Evolutionary conservation across 805 yeast genomes (phyloP), one percentile per base, ranked within the genome.

Genomic region (Candida saitoana): DNA sequence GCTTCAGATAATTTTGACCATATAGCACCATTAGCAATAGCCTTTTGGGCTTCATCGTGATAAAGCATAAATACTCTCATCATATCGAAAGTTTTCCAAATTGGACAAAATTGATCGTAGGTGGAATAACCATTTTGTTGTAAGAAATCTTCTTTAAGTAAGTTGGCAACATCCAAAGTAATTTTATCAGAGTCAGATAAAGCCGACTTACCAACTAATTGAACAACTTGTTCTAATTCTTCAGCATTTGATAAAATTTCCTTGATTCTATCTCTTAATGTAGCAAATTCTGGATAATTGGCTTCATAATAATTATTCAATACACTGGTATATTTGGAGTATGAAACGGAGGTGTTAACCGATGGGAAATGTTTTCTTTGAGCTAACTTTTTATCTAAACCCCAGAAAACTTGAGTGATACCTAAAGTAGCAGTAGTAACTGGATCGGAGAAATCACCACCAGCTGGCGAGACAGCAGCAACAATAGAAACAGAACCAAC

Each of bases 391-490:
- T 93, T 93, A 73, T 93, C 99, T 69, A 93, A 79, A 72, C 99
- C 99, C 99, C 99, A 93, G 75, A 93, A 93, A 40, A 93, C 99
- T 75, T 93, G 99, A n/a, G 99, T 93, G 56, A 93, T 93, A 85
- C 97, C 98, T 60, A 93, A 80, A 27, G 99, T 93, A 5, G 99
- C 81, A 16, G 98, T 91, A 19, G 99, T 93, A 55, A 93, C 99
- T 35, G 99, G 99, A 73, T 93, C 99, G 18, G 98, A 91, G 83
- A 93, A 91, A 76, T 93, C 99, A 83, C 99, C 99, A 82, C 99
- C 99, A 43, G 99, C 98, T 54, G 99, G 99, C 3, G 98, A 93
- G 32, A 93, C 99, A 54, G 99, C 99, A 46, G 99, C 99, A 59
- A 93, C 75, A 68, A 93, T 93, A n/a, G 99, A 93, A 49, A 93